Evolutionary conservation across 139 green algal species (phyloP), one percentile per base, ranked within the genome.

Genomic region (Prasinococcaceae sp.): DNA sequence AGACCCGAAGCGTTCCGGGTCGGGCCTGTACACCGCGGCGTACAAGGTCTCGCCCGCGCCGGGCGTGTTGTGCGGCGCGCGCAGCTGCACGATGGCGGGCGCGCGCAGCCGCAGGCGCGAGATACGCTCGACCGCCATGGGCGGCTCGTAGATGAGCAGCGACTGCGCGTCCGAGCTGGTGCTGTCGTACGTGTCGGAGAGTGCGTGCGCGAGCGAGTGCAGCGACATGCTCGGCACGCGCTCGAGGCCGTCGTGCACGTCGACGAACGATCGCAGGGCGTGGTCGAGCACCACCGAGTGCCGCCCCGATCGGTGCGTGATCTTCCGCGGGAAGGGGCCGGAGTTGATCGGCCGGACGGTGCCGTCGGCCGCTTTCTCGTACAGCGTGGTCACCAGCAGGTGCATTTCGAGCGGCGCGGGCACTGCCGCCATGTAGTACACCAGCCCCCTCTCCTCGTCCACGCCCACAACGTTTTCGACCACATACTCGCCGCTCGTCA

Each of bases 371-470:
- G 32, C 24, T n/a, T n/a, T n/a, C n/a, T n/a, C n/a, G n/a, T n/a
- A n/a, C 35, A 70, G 26, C 26, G 26, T 37, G n/a, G 22, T 28
- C n/a, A 33, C 30, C 32, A 75, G 74, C 19, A 75, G 50, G 45
- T 75, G 67, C 35, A 16, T 69, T 44, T 75, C 67, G 27, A 74
- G 44, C 17, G 57, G 27, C 2, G 30, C 32, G 45, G 66, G 47
- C 9, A 30, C 5, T 1, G 63, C 65, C 10, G 26, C 59, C 6
- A 53, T 70, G 50, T 75, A 70, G 48, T 75, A 75, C n/a, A 75
- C 32, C 17, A 65, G 1, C 14, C 50, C 65, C 9, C 10, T 2
- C 1, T 2, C 19, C 43, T 75, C 67, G 44, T 75, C 65, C 29
- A 75, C 42, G 26, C 63, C 63, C 0, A 47, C 62, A 2, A 75